Conservation (phyloP, 768 basidiomycete genomes). For the Tephrocybe sp. region DNA sequence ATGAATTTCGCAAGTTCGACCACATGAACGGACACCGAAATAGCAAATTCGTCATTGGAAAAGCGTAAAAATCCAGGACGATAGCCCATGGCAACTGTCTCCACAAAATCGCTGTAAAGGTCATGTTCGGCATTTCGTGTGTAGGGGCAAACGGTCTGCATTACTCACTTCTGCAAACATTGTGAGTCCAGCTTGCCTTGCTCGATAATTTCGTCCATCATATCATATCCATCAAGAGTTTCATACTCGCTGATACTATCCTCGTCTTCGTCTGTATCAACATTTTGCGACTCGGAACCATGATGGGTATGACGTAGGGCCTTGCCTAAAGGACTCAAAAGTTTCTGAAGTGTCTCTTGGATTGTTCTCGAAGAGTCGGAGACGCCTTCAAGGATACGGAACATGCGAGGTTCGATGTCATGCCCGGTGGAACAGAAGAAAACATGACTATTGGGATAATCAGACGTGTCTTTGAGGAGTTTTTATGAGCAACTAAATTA, state of each 20-base stretch:
- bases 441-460: conserved; percentile 59
- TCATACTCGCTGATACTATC: conserved; percentile 38
- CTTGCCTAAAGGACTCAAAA: conserved; percentile 34
- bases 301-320: conserved; percentile 1
- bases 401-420: conserved; percentile 37
- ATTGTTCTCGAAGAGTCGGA: conserved; percentile 39
- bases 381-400: conserved; percentile 42
- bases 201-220: conserved; percentile 7
- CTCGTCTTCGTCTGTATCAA: conserved; percentile 32
- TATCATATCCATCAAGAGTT: conserved; percentile 29
- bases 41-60: conserved; percentile 46
- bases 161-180: conserved; percentile 28
- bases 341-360: conserved; percentile 38
- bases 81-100: conserved; percentile 53
- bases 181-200: conserved; percentile 21
- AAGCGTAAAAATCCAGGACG: conserved; percentile 58
- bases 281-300: conserved; percentile 14
- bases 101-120: conserved; percentile 51
- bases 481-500: background rate
- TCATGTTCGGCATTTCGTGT: conserved; percentile 2
- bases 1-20: conserved; percentile 49
- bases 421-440: conserved; percentile 53
- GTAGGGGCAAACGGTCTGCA: conserved; percentile 1
- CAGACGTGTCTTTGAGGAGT: conserved; percentile 49
- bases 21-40: conserved; percentile 58